Base-by-base conservation (phyloP, 2,329 filamentous ascomycete species). In the Ophiostoma himal-ulmi region DNA sequence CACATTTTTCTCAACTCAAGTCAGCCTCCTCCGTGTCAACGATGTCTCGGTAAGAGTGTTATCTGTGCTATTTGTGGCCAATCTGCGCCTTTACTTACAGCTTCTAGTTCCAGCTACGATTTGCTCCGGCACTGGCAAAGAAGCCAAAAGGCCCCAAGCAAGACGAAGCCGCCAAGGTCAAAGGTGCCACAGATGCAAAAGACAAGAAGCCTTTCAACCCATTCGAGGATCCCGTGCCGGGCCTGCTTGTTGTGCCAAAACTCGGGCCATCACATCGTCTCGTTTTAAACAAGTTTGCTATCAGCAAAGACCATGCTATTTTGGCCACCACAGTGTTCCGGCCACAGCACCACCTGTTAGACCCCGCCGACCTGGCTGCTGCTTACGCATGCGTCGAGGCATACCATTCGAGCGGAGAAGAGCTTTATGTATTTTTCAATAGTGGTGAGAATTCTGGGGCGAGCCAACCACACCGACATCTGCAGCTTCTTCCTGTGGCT, bases 221-320 rank as follows among this genome's bases (percentile, higher is more conserved):
- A 4, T 93, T 93, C 77, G 87, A 85, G 44, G 82, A 86, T 71
- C 89, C 89, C 0, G 78, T 83, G 0, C 75, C 81, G 2, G 80
- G 86, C 11, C 83, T 90, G 70, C 80, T 89, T 52, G 78, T 88
- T 62, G 75, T 91, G 8, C 81, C 81, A 1, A 80, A 86, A 22
- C 39, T 74, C 2, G 69, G 70, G 13, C 65, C 69, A 0, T 78
- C 80, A 10, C 89, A 93, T 77, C 83, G 84, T 71, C 82, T 92
- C 60, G 86, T 93, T 1, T 81, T 93, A 57, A 93, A 93, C 82
- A 93, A 92, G 78, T 93, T 90, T 75, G 89, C 90, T 67, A 80
- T 93, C 67, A 88, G 91, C 44, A 84, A 86, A 0, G 84, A 88
- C 75, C 90, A 93, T 79, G 91, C 91, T 76, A 91, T 93, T 74